phyloP scores from a whole-genome alignment of 257 asterid genomes.

The Primulina huaijiensis region DNA sequence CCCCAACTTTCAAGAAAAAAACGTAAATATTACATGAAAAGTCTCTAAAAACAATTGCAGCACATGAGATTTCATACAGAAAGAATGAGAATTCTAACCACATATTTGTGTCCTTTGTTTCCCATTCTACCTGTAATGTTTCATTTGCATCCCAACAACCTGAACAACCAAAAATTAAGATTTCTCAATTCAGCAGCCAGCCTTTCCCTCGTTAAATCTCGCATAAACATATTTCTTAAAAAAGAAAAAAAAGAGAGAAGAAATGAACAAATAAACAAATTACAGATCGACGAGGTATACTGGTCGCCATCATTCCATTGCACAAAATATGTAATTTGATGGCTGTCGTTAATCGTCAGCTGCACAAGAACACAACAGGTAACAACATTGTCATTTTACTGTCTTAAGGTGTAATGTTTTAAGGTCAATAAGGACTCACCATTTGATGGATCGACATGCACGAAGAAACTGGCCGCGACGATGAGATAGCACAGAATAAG shows the following conservation, averaged over 20 bases:
- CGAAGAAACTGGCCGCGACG: conserved; percentile 59
- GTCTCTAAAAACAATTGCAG: too few relatives aligned
- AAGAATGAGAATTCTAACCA: not conserved
- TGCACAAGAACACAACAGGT: conserved; percentile 25
- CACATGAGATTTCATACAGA: not conserved
- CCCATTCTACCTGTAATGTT: conserved; percentile 22
- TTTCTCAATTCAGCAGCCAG: not conserved
- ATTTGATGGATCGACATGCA: conserved; percentile 41
- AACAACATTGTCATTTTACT: not conserved
- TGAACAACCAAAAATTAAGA: not conserved
- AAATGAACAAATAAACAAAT: conserved; percentile 9
- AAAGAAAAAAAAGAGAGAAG: not conserved
- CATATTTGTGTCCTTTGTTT: conserved; percentile 29
- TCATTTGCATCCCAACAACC: conserved; percentile 17
- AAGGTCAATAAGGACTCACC: conserved; percentile 34
- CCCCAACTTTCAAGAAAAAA: not conserved
- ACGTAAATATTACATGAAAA: not conserved
- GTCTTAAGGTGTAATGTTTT: not conserved
- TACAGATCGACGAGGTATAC: not conserved
- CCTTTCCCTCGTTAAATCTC: not conserved
- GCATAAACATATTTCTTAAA: not conserved
- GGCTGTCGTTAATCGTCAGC: conserved; percentile 32
- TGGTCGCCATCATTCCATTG: conserved; percentile 22
- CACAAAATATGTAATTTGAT: conserved; percentile 20
- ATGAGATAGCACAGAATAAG: conserved; percentile 59